phyloP scores from a whole-genome alignment of 352 stramenopile genomes.

The Globisporangium acanthophoron region DNA sequence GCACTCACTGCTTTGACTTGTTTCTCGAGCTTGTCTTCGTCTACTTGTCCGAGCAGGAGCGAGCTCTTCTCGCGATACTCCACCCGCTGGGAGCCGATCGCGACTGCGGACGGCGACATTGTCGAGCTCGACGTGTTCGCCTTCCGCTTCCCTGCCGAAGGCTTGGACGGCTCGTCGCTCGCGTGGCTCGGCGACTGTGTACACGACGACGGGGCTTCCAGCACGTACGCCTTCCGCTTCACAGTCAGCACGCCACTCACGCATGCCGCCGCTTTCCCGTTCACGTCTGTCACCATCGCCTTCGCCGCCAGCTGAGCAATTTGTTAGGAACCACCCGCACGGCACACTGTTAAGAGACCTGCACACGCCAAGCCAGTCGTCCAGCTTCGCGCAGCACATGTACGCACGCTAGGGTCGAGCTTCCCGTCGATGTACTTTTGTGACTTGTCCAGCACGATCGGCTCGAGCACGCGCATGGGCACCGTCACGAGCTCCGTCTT shows the following conservation, averaged over 20 bases:
- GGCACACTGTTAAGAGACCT: not conserved
- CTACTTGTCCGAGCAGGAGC: slow-evolving; percentile 61
- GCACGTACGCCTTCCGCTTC: slow-evolving; percentile 53
- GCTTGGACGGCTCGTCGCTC: not conserved
- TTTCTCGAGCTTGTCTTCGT: slow-evolving; percentile 74
- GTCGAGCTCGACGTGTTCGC: slow-evolving; percentile 4
- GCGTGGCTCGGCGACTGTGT: not conserved
- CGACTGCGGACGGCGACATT: not conserved
- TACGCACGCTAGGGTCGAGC: slow-evolving; percentile 55
- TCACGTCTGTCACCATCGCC: slow-evolving; percentile 59
- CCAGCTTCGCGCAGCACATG: not conserved
- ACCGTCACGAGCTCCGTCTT: slow-evolving; percentile 72
- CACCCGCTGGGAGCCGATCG: slow-evolving; percentile 20
- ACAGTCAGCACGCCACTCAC: slow-evolving; percentile 54
- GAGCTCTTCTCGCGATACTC: slow-evolving; percentile 57
- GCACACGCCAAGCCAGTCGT: not conserved
- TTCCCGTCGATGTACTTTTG: slow-evolving; percentile 84
- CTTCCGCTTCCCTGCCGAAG: slow-evolving; percentile 10
- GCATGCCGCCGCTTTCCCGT: slow-evolving; percentile 57
- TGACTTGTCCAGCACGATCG: slow-evolving; percentile 61
- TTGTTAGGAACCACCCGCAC: not conserved
- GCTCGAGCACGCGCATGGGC: slow-evolving; percentile 63
- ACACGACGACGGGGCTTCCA: slow-evolving; percentile 20
- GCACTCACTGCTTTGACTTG: slow-evolving; percentile 62
- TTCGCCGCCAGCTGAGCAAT: slow-evolving; percentile 39